These are phyloP conservation scores for Candida ortonii DNA, from an alignment of 805 yeast species.

Conservation along the genomic window DNA sequence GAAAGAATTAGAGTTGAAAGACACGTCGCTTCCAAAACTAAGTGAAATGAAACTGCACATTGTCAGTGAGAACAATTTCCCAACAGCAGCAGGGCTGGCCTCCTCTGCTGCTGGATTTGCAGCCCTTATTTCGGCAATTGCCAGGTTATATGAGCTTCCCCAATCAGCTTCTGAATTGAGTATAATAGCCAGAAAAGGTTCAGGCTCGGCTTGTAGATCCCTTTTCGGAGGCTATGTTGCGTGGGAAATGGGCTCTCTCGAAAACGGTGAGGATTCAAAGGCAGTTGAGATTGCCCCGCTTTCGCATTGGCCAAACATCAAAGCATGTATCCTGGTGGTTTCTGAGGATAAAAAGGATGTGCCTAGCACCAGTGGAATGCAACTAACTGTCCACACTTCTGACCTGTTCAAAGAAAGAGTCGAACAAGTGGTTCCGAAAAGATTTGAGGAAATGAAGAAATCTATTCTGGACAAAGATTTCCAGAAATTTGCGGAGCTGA, in stretches of 20 bases:
- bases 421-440: slow-evolving; percentile 75
- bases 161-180: slow-evolving; percentile 81
- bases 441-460: slow-evolving; percentile 79
- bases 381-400: slow-evolving; percentile 85
- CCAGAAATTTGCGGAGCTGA: slow-evolving; percentile 75
- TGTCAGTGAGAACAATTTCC: slow-evolving; percentile 93
- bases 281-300: slow-evolving; percentile 89
- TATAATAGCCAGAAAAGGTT: slow-evolving; percentile 94
- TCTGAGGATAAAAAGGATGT: slow-evolving; percentile 93
- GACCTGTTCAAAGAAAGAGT: slow-evolving; percentile 81
- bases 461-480: slow-evolving; percentile 77
- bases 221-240: slow-evolving; percentile 97
- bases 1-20: slow-evolving; percentile 52
- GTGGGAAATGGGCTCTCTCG: slow-evolving; percentile 89
- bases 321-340: slow-evolving; percentile 89
- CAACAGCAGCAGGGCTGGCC: slow-evolving; percentile 98
- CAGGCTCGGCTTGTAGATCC: slow-evolving; percentile 98
- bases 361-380: slow-evolving; percentile 96
- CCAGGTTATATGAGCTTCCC: slow-evolving; percentile 81
- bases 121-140: slow-evolving; percentile 87
- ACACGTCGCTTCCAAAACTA: slow-evolving; percentile 55
- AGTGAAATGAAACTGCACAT: slow-evolving; percentile 69
- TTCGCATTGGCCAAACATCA: slow-evolving; percentile 88
- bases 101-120: slow-evolving; percentile 99
- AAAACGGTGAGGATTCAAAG: slow-evolving; percentile 86